These are phyloP conservation scores for Naegleria fowleri DNA, from an alignment of 208 protist species.

Conservation along the genomic window DNA sequence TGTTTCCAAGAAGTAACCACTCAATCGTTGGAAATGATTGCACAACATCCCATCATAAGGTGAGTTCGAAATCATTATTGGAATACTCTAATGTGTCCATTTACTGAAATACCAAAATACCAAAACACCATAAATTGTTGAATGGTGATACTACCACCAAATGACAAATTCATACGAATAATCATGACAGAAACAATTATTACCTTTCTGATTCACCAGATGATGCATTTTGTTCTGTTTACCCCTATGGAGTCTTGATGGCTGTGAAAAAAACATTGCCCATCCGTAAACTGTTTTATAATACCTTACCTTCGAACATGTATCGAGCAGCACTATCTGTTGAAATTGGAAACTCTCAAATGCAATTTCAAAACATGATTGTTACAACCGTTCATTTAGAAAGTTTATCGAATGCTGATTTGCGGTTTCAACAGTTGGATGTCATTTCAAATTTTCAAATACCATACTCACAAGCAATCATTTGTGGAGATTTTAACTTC, in stretches of 20 bases:
- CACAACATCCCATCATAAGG: neutral
- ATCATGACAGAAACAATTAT: neutral
- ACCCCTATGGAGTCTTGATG: constrained; percentile 3
- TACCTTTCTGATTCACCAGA: neutral
- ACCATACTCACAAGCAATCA: neutral
- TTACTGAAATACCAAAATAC: too few relatives aligned
- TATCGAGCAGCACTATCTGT: neutral
- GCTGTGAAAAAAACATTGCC: neutral
- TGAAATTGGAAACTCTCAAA: neutral
- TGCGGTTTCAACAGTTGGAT: neutral
- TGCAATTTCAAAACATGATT: neutral
- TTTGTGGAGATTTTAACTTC: neutral
- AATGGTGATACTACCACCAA: too few relatives aligned
- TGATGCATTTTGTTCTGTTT: neutral
- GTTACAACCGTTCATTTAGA: neutral
- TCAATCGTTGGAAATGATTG: neutral
- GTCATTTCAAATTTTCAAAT: neutral
- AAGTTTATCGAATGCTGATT: neutral
- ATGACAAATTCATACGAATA: neutral
- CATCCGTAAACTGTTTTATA: neutral
- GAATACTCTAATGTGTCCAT: too few relatives aligned
- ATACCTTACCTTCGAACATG: neutral
- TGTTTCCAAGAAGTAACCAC: neutral
- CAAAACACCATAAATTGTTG: too few relatives aligned
- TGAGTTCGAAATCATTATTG: too few relatives aligned